Conservation (phyloP, 1,139 yeast genomes). For the Pichia sp. region DNA sequence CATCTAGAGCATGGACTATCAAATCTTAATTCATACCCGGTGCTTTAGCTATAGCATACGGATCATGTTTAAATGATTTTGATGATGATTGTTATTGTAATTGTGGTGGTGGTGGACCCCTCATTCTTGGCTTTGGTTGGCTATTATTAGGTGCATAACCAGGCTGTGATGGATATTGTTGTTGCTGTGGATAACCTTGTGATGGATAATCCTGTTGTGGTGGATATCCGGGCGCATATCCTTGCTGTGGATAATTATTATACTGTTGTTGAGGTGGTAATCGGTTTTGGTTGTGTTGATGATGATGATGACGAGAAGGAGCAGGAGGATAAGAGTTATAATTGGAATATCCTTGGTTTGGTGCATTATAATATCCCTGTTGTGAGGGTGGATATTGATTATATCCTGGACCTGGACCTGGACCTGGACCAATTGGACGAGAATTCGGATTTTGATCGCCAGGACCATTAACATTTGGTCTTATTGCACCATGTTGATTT, state of each 20-base stretch:
- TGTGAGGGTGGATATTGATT: too few species aligned
- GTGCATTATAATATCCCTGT: background rate
- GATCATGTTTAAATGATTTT: slow-evolving; percentile 19
- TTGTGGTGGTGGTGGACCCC: slow-evolving; percentile 12
- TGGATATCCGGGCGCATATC: too few species aligned
- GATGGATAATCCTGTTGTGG: background rate
- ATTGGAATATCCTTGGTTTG: too few species aligned
- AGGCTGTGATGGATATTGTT: slow-evolving; percentile 4
- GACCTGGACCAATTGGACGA: too few species aligned
- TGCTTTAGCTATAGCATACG: slow-evolving; percentile 16
- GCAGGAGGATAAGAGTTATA: background rate
- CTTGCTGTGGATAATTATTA: background rate
- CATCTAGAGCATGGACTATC: too few species aligned
- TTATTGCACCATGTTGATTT: background rate
- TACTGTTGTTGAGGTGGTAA: slow-evolving; percentile 5
- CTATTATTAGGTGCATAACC: slow-evolving; percentile 1
- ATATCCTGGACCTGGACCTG: too few species aligned
- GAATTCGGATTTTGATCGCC: too few species aligned
- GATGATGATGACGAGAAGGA: too few species aligned
- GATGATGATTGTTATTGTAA: slow-evolving; percentile 5
- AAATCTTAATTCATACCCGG: background rate
- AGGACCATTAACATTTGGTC: background rate
- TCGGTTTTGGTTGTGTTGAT: slow-evolving; percentile 4
- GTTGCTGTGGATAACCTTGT: background rate
- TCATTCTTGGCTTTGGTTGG: slow-evolving; percentile 5